A percentile compares a stretch with the other conserved stretches of the same genome.
Evolutionary conservation across 2,329 filamentous ascomycete species (phyloP).

Genomic region (Cladosporium sphaerospermum): DNA sequence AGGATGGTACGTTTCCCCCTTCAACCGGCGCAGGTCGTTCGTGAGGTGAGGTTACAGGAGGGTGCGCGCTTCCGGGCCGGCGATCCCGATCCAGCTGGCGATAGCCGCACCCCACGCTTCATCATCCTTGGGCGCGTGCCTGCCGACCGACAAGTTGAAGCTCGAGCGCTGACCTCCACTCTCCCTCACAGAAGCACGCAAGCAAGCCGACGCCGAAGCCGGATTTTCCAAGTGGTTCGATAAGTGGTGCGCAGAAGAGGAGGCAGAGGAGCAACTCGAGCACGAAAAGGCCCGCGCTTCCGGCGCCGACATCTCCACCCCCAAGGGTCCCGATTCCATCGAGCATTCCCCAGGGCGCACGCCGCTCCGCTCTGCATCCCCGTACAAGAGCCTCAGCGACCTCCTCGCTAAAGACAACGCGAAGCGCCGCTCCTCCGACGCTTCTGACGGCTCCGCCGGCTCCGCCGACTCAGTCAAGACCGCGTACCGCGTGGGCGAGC

Average conservation of each 20-base stretch:
- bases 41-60: constrained; percentile 7
- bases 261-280: background rate
- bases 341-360: too few relatives aligned
- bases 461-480: constrained; percentile 9
- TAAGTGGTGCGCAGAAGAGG: background rate
- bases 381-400: background rate
- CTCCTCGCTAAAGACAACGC: background rate
- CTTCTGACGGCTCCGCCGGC: background rate
- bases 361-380: background rate
- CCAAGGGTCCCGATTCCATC: too few relatives aligned
- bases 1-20: background rate
- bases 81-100: constrained; percentile 3
- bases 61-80: background rate
- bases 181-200: constrained; percentile 5
- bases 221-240: background rate
- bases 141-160: constrained; percentile 1
- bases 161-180: constrained; percentile 6
- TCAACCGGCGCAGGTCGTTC: background rate
- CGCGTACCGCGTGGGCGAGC: constrained; percentile 1
- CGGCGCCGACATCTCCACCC: too few relatives aligned
- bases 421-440: constrained; percentile 7
- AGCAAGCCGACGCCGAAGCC: constrained; percentile 2
- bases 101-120: background rate
- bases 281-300: background rate
- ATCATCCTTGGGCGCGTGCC: background rate